A percentile compares a stretch with the other conserved stretches of the same genome.
These are phyloP conservation scores for Noccaea caerulescens DNA, from an alignment of 345 rosid genomes.

Conservation along the genomic window DNA sequence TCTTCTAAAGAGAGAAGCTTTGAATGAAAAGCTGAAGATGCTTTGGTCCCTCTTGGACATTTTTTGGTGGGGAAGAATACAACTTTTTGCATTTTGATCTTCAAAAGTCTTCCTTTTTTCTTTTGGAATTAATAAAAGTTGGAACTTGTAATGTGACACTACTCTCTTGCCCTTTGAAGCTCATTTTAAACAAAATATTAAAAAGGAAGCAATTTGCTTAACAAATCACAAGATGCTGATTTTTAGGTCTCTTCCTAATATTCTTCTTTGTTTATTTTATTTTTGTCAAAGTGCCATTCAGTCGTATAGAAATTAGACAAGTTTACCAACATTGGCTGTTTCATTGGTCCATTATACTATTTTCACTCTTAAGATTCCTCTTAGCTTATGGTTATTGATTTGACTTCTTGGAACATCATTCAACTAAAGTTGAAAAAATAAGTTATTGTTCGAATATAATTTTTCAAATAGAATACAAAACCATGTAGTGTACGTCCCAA, in stretches of 20 bases:
- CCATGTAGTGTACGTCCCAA: background rate
- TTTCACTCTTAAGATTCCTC: conserved; percentile 26
- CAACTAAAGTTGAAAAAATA: background rate
- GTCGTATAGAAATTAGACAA: conserved; percentile 35
- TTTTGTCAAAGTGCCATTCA: conserved; percentile 22
- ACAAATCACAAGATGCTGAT: conserved; percentile 39
- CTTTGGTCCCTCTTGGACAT: conserved; percentile 41
- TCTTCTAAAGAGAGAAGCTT: conserved; percentile 36
- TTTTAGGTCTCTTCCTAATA: conserved; percentile 36
- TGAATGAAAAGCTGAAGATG: conserved; percentile 35
- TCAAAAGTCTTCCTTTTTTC: conserved; percentile 1
- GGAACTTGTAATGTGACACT: conserved; percentile 24
- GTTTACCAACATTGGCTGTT: conserved; percentile 11
- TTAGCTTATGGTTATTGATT: conserved; percentile 10
- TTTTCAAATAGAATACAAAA: background rate
- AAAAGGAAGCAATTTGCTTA: conserved; percentile 30
- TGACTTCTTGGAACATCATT: conserved; percentile 4
- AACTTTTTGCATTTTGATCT: conserved; percentile 35
- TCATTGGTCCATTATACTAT: conserved; percentile 30
- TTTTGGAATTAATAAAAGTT: conserved; percentile 17
- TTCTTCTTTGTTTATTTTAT: conserved; percentile 19
- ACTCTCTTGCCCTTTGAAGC: conserved; percentile 33
- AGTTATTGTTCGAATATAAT: background rate
- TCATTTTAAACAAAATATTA: conserved; percentile 1
- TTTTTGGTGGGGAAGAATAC: conserved; percentile 34